phyloP scores from a whole-genome alignment of 805 yeast genomes.

The Vanderwaltozyma verrucispora region DNA sequence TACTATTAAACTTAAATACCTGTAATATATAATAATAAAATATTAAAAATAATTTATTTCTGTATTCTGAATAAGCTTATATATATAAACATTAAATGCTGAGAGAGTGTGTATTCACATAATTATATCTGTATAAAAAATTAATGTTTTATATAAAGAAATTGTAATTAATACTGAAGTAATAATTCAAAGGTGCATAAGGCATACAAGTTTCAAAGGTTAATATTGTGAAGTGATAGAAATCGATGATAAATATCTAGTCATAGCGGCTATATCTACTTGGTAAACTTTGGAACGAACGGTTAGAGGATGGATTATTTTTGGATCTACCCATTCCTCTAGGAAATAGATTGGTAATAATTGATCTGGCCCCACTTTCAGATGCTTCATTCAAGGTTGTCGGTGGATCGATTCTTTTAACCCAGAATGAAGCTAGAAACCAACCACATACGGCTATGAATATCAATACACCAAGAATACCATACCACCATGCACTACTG shows the following conservation, averaged over 20 bases:
- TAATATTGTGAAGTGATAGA: too few species aligned
- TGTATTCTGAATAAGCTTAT: too few species aligned
- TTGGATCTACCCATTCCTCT: conserved; percentile 1
- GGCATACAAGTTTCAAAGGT: too few species aligned
- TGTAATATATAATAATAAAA: too few species aligned
- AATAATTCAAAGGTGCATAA: too few species aligned
- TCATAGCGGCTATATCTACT: conserved; percentile 15
- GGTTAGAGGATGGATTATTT: conserved; percentile 2
- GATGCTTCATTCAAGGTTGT: conserved; percentile 27
- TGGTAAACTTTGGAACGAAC: conserved; percentile 14
- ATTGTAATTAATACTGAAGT: too few species aligned
- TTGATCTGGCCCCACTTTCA: conserved; percentile 28
- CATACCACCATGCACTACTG: conserved; percentile 55
- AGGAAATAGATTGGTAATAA: conserved; percentile 21
- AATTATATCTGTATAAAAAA: too few species aligned
- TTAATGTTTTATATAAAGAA: too few species aligned
- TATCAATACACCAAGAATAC: conserved; percentile 47
- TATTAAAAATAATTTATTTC: too few species aligned
- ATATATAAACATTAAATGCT: too few species aligned
- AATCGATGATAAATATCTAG: too few species aligned
- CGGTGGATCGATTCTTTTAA: conserved; percentile 24
- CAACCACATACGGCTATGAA: conserved; percentile 32
- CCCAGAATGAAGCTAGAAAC: conserved; percentile 34
- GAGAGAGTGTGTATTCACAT: too few species aligned
- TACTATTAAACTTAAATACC: background rate